Percentiles rank a stretch among this genome's conserved stretches.
These are phyloP conservation scores for Amanita pseudoporphyria DNA, from an alignment of 768 basidiomycete species.

Conservation along the genomic window DNA sequence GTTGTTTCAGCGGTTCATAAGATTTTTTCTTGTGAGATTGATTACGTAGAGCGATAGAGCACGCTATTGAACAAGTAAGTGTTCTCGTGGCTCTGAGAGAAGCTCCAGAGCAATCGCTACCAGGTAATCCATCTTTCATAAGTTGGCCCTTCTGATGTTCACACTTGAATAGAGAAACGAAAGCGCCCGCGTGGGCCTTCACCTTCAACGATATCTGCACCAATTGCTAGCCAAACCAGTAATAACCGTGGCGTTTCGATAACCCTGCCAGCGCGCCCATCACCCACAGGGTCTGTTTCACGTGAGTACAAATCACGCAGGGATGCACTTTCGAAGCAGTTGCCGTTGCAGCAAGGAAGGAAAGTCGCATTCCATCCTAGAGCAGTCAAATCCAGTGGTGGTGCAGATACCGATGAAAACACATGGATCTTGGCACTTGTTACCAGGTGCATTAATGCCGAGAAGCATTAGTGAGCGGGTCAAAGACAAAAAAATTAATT, in stretches of 20 bases:
- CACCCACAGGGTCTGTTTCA: slow-evolving; percentile 37
- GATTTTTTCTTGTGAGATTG: slow-evolving; percentile 3
- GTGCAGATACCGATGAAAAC: slow-evolving; percentile 37
- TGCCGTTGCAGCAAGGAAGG: slow-evolving; percentile 62
- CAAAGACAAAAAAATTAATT: not conserved
- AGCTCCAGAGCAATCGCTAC: slow-evolving; percentile 50
- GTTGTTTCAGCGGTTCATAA: slow-evolving; percentile 11
- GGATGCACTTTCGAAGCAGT: slow-evolving; percentile 49
- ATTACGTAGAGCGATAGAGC: slow-evolving; percentile 52
- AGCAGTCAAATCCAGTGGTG: slow-evolving; percentile 36
- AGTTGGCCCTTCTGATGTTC: not conserved
- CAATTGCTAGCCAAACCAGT: slow-evolving; percentile 20
- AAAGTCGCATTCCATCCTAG: slow-evolving; percentile 79
- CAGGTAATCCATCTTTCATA: slow-evolving; percentile 33
- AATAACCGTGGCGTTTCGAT: slow-evolving; percentile 42
- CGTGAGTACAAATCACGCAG: slow-evolving; percentile 62
- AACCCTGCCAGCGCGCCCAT: slow-evolving; percentile 46
- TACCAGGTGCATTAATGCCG: slow-evolving; percentile 57
- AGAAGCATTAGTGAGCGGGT: slow-evolving; percentile 53
- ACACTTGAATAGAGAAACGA: slow-evolving; percentile 48
- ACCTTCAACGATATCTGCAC: slow-evolving; percentile 49
- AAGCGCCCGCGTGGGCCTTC: slow-evolving; percentile 64
- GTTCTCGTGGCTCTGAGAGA: slow-evolving; percentile 66
- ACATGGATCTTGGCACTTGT: slow-evolving; percentile 79
- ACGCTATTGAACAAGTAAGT: slow-evolving; percentile 57